Evolutionary conservation across 805 yeast species (phyloP).

Genomic region (Metschnikowia matae): DNA sequence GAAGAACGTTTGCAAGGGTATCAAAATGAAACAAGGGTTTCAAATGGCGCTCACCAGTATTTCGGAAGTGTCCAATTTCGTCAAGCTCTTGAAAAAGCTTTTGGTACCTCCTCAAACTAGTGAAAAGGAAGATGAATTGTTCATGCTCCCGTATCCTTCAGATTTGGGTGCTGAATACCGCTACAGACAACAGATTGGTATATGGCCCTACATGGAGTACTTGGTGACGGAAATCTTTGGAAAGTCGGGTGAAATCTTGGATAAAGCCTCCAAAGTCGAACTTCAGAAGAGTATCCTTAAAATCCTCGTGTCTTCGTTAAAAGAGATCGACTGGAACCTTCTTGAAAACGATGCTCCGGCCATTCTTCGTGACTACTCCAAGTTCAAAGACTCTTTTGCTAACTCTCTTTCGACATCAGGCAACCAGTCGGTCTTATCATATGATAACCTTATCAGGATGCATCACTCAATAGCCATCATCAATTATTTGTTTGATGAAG

Average conservation of each 20-base stretch:
- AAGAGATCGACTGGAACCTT: conserved; percentile 40
- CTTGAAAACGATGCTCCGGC: conserved; percentile 51
- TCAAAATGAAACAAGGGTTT: conserved; percentile 20
- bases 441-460: conserved; percentile 41
- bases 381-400: conserved; percentile 21
- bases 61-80: conserved; percentile 60
- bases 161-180: conserved; percentile 61
- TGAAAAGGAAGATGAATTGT: conserved; percentile 16
- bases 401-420: conserved; percentile 16
- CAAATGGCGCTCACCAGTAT: conserved; percentile 44
- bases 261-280: conserved; percentile 30
- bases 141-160: conserved; percentile 50
- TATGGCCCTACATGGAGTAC: conserved; percentile 79
- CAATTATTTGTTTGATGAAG: conserved; percentile 58
- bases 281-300: conserved; percentile 54
- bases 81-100: conserved; percentile 47
- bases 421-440: conserved; percentile 12
- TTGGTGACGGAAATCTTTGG: conserved; percentile 63
- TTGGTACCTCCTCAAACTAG: conserved; percentile 22
- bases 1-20: conserved; percentile 5
- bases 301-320: conserved; percentile 41
- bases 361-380: conserved; percentile 26
- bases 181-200: conserved; percentile 45
- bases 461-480: conserved; percentile 69
- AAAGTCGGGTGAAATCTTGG: conserved; percentile 39